phyloP scores from a whole-genome alignment of 148 eudicot genomes.

The Suaeda aralocaspica region DNA sequence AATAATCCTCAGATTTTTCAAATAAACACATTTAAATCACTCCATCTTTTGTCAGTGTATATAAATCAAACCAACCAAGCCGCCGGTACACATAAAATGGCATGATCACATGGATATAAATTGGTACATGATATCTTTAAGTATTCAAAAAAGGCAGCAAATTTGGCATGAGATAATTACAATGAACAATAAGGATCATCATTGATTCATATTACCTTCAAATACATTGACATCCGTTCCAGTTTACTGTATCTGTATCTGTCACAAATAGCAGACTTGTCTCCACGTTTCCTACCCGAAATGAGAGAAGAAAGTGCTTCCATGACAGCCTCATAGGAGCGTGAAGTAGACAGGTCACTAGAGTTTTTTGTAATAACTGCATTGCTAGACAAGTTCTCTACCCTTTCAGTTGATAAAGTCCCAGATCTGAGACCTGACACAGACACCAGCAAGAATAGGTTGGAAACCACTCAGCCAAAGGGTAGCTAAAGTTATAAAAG shows the following conservation, averaged over 20 bases:
- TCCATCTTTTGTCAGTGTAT: not conserved
- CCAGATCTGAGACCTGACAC: constrained; percentile 37
- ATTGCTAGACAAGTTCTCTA: constrained; percentile 26
- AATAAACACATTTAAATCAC: not conserved
- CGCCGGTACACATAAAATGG: no score
- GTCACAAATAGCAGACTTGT: constrained; percentile 29
- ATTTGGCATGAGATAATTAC: not conserved
- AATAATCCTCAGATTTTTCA: not conserved
- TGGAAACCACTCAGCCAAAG: not conserved
- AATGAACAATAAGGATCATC: not conserved
- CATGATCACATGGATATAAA: constrained; percentile 2
- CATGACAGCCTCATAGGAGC: constrained; percentile 70
- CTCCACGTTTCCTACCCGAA: constrained; percentile 57
- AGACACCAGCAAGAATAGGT: constrained; percentile 23
- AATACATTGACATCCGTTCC: constrained; percentile 72
- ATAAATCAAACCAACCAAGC: constrained; percentile 2
- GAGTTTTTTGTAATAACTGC: constrained; percentile 21
- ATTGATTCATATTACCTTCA: constrained; percentile 47
- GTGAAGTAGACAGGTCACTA: constrained; percentile 30
- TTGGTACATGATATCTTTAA: not conserved
- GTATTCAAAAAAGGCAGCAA: not conserved
- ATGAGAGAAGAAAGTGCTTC: constrained; percentile 85
- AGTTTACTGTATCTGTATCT: constrained; percentile 49
- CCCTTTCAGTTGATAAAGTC: constrained; percentile 35
- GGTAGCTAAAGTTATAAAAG: no score